These are phyloP conservation scores for Cornus controversa DNA, from an alignment of 148 eudicot genomes.

Conservation along the genomic window DNA sequence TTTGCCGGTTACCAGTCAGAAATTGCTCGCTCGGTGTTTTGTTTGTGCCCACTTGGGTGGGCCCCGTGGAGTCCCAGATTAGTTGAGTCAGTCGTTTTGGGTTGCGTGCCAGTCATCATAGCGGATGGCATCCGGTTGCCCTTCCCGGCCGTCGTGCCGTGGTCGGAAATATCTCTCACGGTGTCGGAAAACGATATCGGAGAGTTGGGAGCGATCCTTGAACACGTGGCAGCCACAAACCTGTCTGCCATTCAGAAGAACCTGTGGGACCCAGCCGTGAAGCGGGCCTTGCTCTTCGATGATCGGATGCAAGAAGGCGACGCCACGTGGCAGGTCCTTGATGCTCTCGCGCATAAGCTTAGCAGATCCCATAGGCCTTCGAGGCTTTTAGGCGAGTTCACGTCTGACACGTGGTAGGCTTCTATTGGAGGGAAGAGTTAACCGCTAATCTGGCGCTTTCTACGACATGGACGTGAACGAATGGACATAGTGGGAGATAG, in stretches of 20 bases:
- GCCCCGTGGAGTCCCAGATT: conserved; percentile 96
- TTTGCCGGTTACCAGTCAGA: conserved; percentile 75
- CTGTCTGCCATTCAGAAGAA: conserved; percentile 51
- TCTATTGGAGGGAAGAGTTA: not conserved
- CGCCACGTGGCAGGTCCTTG: conserved; percentile 70
- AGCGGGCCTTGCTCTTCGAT: conserved; percentile 53
- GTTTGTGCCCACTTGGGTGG: conserved; percentile 89
- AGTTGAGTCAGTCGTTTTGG: conserved; percentile 75
- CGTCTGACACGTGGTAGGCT: conserved; percentile 6
- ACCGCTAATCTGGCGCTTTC: too few species aligned
- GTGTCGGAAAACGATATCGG: conserved; percentile 64
- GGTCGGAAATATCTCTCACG: conserved; percentile 68
- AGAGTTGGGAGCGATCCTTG: conserved; percentile 46
- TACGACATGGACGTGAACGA: too few species aligned
- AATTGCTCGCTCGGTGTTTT: conserved; percentile 64
- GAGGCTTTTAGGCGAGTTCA: conserved; percentile 21
- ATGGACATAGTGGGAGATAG: too few species aligned
- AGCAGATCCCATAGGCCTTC: conserved; percentile 24
- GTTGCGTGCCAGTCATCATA: conserved; percentile 81
- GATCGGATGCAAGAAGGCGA: conserved; percentile 45
- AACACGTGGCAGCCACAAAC: conserved; percentile 59
- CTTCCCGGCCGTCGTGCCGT: conserved; percentile 52
- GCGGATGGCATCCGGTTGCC: conserved; percentile 80
- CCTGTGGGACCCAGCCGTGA: conserved; percentile 43
- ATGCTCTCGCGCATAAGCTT: conserved; percentile 31